Percentiles rank a stretch among this genome's conserved stretches.
Conservation (phyloP, 768 basidiomycete species). For the Leccinum variicolor region DNA sequence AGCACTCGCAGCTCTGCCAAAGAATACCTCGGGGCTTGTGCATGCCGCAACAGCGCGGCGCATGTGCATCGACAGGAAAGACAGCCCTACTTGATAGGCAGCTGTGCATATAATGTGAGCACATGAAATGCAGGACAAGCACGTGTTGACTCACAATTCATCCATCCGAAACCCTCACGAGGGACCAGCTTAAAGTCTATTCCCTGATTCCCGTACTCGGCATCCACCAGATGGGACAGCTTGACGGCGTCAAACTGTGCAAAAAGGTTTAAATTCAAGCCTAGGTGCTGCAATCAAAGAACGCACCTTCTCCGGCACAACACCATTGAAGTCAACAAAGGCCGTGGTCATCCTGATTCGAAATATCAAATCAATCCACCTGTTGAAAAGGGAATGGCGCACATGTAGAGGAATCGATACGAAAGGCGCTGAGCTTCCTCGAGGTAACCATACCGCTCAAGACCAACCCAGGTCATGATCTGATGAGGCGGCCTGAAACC, state of each 20-base stretch:
- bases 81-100: constrained; percentile 94
- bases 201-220: constrained; percentile 95
- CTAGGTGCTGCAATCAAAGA: neutral
- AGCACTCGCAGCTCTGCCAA: constrained; percentile 45
- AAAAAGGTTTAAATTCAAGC: neutral
- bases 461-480: constrained; percentile 97
- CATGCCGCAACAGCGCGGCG: constrained; percentile 93
- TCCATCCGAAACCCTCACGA: constrained; percentile 98
- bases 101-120: constrained; percentile 42
- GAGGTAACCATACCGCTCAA: constrained; percentile 93
- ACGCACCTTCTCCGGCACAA: constrained; percentile 90
- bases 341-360: constrained; percentile 81
- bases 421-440: constrained; percentile 92
- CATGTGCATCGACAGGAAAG: constrained; percentile 92
- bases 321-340: constrained; percentile 96
- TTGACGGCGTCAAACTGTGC: constrained; percentile 90
- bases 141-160: constrained; percentile 65
- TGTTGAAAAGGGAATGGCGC: constrained; percentile 38
- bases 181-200: constrained; percentile 98
- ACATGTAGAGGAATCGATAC: constrained; percentile 99
- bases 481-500: constrained; percentile 87
- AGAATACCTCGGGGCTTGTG: constrained; percentile 90
- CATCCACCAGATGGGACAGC: constrained; percentile 93
- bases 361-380: neutral
- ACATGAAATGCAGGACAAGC: neutral